Evolutionary conservation across 2,329 filamentous ascomycete genomes (phyloP).

Genomic region (Cryphonectria carpinicola): DNA sequence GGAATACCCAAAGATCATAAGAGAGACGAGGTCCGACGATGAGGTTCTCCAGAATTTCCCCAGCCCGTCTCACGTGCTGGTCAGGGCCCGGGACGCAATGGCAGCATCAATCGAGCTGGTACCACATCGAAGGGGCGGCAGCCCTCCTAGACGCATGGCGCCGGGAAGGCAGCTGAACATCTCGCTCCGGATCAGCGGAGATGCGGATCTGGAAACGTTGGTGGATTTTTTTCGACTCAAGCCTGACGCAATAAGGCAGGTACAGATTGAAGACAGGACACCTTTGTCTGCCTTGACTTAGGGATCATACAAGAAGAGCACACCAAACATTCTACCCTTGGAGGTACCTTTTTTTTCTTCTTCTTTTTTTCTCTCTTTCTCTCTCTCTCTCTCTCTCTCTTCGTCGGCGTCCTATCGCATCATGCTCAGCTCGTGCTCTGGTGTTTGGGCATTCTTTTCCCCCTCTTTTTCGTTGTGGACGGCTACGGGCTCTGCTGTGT

Average conservation of each 20-base stretch:
- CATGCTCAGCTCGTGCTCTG: neutral
- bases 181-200: constrained; percentile 50
- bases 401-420: neutral
- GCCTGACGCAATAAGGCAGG: constrained; percentile 59
- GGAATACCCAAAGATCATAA: constrained; percentile 55
- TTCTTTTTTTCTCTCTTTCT: neutral
- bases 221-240: constrained; percentile 62
- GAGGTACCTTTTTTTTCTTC: too few species aligned
- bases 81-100: constrained; percentile 55
- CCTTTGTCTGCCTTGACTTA: neutral
- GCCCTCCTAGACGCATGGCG: constrained; percentile 33
- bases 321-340: neutral
- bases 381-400: too few species aligned
- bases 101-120: constrained; percentile 59
- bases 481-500: neutral
- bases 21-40: constrained; percentile 52
- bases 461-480: neutral
- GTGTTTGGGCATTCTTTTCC: neutral
- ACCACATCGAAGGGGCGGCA: constrained; percentile 48
- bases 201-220: constrained; percentile 57
- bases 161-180: constrained; percentile 52
- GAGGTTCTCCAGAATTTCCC: constrained; percentile 54
- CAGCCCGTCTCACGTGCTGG: constrained; percentile 59
- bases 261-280: constrained; percentile 56
- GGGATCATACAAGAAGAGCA: neutral